These are phyloP conservation scores for apple (Malus domestica) DNA, from an alignment of 306 rosid species.

Conservation along the genomic window ASM211411v1 NC_041796.1:11702001-11702500, in stretches of 20 bases:
- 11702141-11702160: background rate
- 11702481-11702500: constrained; percentile 81
- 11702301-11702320: background rate
- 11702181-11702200: constrained; percentile 53
- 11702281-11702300: background rate
- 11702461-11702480: constrained; percentile 74
- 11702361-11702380: background rate
- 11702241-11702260: constrained; percentile 93
- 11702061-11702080: background rate
- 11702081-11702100: no score
- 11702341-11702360: background rate
- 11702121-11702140: background rate
- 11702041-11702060: background rate
- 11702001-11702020: no score
- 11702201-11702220: constrained; percentile 99
- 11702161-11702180: background rate
- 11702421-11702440: constrained; percentile 82
- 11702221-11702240: constrained; percentile 94
- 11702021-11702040: no score
- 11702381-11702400: background rate
- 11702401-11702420: constrained; percentile 36
- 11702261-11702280: constrained; percentile 21
- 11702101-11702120: background rate
- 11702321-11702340: background rate
- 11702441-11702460: constrained; percentile 71